Percentiles rank a stretch among this genome's conserved stretches.
Evolutionary conservation across 768 basidiomycete genomes (phyloP).

Genomic region (Collybia sp.): DNA sequence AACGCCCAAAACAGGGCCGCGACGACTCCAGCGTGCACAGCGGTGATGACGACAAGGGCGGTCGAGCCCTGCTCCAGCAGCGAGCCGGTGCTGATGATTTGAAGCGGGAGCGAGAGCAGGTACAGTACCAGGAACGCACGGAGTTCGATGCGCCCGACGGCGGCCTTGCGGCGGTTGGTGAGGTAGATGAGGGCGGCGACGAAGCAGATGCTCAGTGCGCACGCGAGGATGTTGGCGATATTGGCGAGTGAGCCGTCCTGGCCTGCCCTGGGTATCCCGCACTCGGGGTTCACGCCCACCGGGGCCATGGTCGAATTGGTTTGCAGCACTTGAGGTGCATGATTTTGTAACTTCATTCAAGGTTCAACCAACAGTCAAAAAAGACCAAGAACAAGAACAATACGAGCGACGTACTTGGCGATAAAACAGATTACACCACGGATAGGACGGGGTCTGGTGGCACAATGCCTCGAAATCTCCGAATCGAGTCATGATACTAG

Average conservation of each 20-base stretch:
- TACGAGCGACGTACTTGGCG: slow-evolving; percentile 55
- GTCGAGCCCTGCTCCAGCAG: slow-evolving; percentile 75
- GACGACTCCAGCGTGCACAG: slow-evolving; percentile 76
- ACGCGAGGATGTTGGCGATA: slow-evolving; percentile 82
- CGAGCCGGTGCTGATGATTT: slow-evolving; percentile 77
- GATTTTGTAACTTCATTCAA: slow-evolving; percentile 32
- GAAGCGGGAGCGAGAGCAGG: slow-evolving; percentile 68
- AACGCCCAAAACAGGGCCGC: slow-evolving; percentile 77
- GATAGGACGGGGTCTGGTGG: slow-evolving; percentile 67
- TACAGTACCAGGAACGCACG: slow-evolving; percentile 63
- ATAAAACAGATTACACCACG: slow-evolving; percentile 96
- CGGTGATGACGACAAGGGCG: slow-evolving; percentile 61
- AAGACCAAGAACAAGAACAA: slow-evolving; percentile 5
- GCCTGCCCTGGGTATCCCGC: slow-evolving; percentile 68
- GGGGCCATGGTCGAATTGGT: slow-evolving; percentile 50
- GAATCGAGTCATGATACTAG: slow-evolving; percentile 44
- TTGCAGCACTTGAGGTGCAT: slow-evolving; percentile 29
- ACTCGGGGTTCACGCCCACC: slow-evolving; percentile 77
- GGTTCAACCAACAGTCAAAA: slow-evolving; percentile 17
- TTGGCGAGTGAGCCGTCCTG: slow-evolving; percentile 65
- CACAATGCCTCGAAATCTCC: slow-evolving; percentile 74
- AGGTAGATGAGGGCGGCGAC: slow-evolving; percentile 51
- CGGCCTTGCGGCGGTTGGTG: slow-evolving; percentile 71
- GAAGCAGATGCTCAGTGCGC: slow-evolving; percentile 66
- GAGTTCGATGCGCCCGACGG: slow-evolving; percentile 84